Percentiles rank a stretch among this genome's conserved stretches.
Evolutionary conservation across 352 stramenopile species (phyloP).

Genomic region (Phytophthora palmivora): DNA sequence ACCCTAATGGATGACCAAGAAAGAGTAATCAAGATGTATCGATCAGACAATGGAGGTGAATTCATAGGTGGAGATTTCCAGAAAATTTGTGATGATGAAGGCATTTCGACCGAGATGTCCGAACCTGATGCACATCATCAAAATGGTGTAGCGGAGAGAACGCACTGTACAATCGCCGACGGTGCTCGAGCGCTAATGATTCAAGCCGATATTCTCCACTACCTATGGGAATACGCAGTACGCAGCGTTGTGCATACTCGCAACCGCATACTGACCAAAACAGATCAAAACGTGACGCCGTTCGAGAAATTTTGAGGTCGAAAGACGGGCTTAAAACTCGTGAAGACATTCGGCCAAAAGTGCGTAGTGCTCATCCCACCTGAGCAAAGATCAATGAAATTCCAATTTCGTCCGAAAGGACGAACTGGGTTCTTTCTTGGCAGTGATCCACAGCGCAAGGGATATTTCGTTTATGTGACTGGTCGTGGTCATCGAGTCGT

Average conservation of each 20-base stretch:
- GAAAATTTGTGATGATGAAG: conserved; percentile 5
- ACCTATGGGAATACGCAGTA: conserved; percentile 20
- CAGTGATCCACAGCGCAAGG: conserved; percentile 18
- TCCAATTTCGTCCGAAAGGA: conserved; percentile 11
- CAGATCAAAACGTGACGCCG: neutral
- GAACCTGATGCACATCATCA: conserved; percentile 10
- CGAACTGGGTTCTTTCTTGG: conserved; percentile 10
- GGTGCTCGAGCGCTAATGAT: neutral
- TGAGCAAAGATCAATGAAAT: conserved; percentile 2
- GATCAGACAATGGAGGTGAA: conserved; percentile 19
- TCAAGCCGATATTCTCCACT: conserved; percentile 9
- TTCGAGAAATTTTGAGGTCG: conserved; percentile 17
- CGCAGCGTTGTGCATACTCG: neutral
- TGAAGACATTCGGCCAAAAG: conserved; percentile 5
- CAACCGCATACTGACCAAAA: neutral
- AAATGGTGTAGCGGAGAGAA: conserved; percentile 11
- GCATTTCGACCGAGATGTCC: conserved; percentile 1
- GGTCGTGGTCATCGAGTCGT: conserved; percentile 1
- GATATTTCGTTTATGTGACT: conserved; percentile 19
- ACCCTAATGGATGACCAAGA: too few relatives aligned
- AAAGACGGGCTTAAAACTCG: conserved; percentile 7
- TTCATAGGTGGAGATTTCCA: neutral
- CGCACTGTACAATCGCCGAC: conserved; percentile 3
- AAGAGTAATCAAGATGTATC: conserved; percentile 9
- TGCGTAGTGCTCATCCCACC: conserved; percentile 11